Percentiles rank a stretch among this genome's conserved stretches.
These are phyloP conservation scores for Lasiosphaeria miniovina DNA, from an alignment of 495 filamentous ascomycete species.

Conservation along the genomic window DNA sequence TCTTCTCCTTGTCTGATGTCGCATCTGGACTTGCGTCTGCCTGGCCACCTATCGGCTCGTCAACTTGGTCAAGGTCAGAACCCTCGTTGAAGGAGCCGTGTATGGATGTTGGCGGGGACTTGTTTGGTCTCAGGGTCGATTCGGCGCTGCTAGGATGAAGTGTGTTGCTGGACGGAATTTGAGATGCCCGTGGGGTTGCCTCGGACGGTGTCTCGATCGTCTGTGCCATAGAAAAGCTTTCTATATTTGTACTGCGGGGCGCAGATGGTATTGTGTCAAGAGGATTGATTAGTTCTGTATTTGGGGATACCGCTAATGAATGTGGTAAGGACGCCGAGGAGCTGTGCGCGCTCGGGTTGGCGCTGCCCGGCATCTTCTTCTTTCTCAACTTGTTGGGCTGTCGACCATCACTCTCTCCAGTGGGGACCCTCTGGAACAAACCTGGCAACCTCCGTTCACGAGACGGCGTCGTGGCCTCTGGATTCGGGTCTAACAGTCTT, in stretches of 20 bases:
- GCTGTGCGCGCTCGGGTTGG: conserved; percentile 80
- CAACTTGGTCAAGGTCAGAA: conserved; percentile 69
- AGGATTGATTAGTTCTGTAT: conserved; percentile 34
- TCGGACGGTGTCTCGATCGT: conserved; percentile 31
- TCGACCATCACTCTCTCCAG: conserved; percentile 58
- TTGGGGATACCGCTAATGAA: conserved; percentile 37
- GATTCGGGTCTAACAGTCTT: conserved; percentile 39
- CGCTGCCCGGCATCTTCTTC: conserved; percentile 68
- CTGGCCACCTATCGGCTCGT: conserved; percentile 46
- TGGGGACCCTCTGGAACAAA: conserved; percentile 68
- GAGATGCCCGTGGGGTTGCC: conserved; percentile 33
- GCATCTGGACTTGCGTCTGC: conserved; percentile 13
- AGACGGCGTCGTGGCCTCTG: conserved; percentile 58
- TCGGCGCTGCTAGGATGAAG: conserved; percentile 40
- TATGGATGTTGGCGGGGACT: conserved; percentile 65
- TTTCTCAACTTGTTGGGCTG: conserved; percentile 85
- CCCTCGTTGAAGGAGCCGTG: conserved; percentile 75
- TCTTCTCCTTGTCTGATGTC: conserved; percentile 63
- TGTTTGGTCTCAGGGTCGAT: conserved; percentile 57
- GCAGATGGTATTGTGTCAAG: conserved; percentile 32
- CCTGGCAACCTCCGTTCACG: conserved; percentile 65
- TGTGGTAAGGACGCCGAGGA: conserved; percentile 71
- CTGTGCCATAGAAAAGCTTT: conserved; percentile 20
- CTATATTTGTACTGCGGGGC: conserved; percentile 25
- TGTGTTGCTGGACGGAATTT: conserved; percentile 34